phyloP scores from a whole-genome alignment of 1,284 basidiomycete genomes.

The Melampsora medusae region DNA sequence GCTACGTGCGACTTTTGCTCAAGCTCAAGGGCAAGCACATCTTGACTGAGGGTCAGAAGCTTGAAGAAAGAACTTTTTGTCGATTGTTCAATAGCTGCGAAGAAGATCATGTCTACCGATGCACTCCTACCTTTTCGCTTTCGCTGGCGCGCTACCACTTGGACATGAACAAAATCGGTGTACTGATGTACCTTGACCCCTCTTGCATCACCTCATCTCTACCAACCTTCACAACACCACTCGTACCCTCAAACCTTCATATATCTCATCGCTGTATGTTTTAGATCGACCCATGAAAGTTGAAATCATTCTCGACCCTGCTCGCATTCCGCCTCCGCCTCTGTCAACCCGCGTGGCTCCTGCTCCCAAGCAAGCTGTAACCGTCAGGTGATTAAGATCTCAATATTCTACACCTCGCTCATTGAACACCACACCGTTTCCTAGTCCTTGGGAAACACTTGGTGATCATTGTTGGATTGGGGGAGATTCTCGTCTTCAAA shows the following conservation, averaged over 20 bases:
- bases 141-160: conserved; percentile 3
- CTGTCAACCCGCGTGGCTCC: conserved; percentile 41
- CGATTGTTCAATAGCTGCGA: no score
- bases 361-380: conserved; percentile 21
- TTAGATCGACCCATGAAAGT: conserved; percentile 44
- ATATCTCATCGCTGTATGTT: background rate
- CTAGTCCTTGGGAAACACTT: background rate
- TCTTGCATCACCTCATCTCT: conserved; percentile 12
- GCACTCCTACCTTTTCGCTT: background rate
- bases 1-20: no score
- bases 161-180: conserved; percentile 14
- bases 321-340: conserved; percentile 34
- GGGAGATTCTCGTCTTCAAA: no score
- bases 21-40: no score
- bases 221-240: background rate
- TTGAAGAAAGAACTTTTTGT: no score
- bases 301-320: conserved; percentile 37
- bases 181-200: conserved; percentile 31
- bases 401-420: conserved; percentile 22
- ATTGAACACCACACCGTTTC: background rate
- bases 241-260: background rate
- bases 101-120: background rate
- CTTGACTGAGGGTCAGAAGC: no score
- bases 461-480: no score
- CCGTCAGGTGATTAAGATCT: conserved; percentile 44